Evolutionary conservation across 192 early-diverging fungal genomes (phyloP).

Genomic region (Coemansia sp.): DNA sequence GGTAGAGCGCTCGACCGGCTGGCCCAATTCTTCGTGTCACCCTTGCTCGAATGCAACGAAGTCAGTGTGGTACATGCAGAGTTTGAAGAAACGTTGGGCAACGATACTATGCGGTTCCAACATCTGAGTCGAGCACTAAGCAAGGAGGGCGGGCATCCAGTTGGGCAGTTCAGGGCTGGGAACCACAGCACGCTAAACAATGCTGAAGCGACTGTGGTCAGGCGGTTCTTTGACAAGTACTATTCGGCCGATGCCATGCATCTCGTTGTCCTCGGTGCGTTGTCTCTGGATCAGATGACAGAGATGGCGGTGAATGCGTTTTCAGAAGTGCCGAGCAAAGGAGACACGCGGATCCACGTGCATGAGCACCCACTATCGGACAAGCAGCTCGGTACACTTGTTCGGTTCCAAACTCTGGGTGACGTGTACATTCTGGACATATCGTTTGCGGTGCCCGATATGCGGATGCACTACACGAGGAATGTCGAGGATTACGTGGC

Average conservation of each 20-base stretch:
- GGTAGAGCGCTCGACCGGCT: constrained; percentile 68
- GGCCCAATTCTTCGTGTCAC: constrained; percentile 85
- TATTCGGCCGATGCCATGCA: constrained; percentile 94
- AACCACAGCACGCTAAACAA: constrained; percentile 76
- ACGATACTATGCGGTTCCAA: not conserved
- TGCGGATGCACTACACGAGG: constrained; percentile 48
- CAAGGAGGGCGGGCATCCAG: constrained; percentile 58
- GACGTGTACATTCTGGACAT: constrained; percentile 67
- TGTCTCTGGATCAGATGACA: constrained; percentile 71
- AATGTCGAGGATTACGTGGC: constrained; percentile 68
- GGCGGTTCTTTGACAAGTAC: constrained; percentile 77
- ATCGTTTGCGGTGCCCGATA: constrained; percentile 79
- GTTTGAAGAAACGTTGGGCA: constrained; percentile 47
- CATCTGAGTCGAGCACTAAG: not conserved
- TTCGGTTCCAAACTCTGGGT: constrained; percentile 73
- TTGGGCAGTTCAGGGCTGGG: constrained; percentile 78
- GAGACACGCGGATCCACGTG: constrained; percentile 58
- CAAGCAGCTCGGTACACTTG: constrained; percentile 66
- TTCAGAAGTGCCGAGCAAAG: constrained; percentile 69
- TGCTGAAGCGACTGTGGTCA: constrained; percentile 57
- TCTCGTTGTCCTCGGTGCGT: constrained; percentile 75
- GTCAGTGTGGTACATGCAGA: constrained; percentile 90
- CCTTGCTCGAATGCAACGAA: constrained; percentile 86
- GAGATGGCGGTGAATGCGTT: constrained; percentile 77
- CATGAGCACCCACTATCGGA: constrained; percentile 67